Evolutionary conservation across 2,329 filamentous ascomycete species (phyloP).

Genomic region (Monosporascus ibericus): DNA sequence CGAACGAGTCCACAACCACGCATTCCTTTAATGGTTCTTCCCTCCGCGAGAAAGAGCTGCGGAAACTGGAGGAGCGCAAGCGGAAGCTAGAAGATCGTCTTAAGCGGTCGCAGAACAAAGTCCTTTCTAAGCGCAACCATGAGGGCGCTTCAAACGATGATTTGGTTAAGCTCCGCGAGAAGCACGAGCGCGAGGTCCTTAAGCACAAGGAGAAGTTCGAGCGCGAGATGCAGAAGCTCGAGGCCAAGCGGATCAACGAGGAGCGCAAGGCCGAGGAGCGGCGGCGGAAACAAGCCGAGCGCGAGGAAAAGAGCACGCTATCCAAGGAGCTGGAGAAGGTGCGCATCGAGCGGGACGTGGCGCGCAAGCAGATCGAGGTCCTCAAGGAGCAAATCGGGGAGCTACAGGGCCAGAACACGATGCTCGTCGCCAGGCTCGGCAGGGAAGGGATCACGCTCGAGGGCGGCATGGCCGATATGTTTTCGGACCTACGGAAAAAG

Average conservation of each 20-base stretch:
- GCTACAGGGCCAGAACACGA: constrained; percentile 55
- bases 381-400: constrained; percentile 50
- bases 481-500: background rate
- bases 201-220: constrained; percentile 63
- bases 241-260: constrained; percentile 58
- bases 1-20: constrained; percentile 28
- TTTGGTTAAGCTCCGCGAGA: constrained; percentile 54
- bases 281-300: constrained; percentile 44
- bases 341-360: constrained; percentile 45
- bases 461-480: background rate
- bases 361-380: constrained; percentile 46
- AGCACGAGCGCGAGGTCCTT: constrained; percentile 55
- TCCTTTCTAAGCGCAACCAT: constrained; percentile 27
- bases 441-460: constrained; percentile 25
- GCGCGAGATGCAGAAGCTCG: constrained; percentile 57
- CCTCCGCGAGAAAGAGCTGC: constrained; percentile 57
- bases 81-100: constrained; percentile 36
- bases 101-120: constrained; percentile 19
- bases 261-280: constrained; percentile 51
- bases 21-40: constrained; percentile 20
- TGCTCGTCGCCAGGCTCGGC: constrained; percentile 49
- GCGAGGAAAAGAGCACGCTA: constrained; percentile 45
- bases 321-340: constrained; percentile 47
- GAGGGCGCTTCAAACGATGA: constrained; percentile 37
- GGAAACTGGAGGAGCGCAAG: constrained; percentile 52